Evolutionary conservation across 192 early-diverging fungal species (phyloP), one percentile per base, ranked within the genome.

Genomic region (Pilobolus umbonatus): DNA sequence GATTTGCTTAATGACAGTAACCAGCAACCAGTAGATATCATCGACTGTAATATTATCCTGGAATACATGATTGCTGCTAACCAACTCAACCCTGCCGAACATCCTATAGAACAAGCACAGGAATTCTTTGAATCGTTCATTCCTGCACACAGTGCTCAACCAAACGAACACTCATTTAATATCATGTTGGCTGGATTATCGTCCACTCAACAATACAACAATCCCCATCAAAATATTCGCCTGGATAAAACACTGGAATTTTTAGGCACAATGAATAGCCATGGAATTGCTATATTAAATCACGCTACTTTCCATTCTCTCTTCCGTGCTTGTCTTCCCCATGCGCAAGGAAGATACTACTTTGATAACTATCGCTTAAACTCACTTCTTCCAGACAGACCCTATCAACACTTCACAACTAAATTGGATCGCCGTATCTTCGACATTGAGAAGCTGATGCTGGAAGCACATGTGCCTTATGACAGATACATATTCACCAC

Each of bases 381-480:
- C 26, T 59, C 61, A 12, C 19, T 24, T 12, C 17, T 68, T 4
- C 36, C 65, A 4, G 43, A 43, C 3, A 36, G 29, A 6, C 29
- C 29, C 1, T 52, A 29, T 52, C 25, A 39, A 8, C 47, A 42
- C n/a, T 19, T 17, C n/a, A 34, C 30, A 3, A 31, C 38, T 21
- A 44, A 46, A 24, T 40, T 70, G 25, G 71, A 73, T 51, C 47
- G 19, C 9, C 71, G 71, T 24, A 9, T 73, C 19, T 68, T 67
- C 40, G 71, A 73, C 22, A 61, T 73, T 24, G 71, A 73, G 50
- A 56, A 57, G 26, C 57, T 73, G 19, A 73, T 73, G 71, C 24
- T 67, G n/a, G 61, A 57, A 3, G 49, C 65, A 29, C 50, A 67
- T 8, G 32, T 73, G 10, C 60, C 44, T 42, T 61, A 73, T 51